Conservation (phyloP, 345 rosid genomes). For the Citrus medica region DNA sequence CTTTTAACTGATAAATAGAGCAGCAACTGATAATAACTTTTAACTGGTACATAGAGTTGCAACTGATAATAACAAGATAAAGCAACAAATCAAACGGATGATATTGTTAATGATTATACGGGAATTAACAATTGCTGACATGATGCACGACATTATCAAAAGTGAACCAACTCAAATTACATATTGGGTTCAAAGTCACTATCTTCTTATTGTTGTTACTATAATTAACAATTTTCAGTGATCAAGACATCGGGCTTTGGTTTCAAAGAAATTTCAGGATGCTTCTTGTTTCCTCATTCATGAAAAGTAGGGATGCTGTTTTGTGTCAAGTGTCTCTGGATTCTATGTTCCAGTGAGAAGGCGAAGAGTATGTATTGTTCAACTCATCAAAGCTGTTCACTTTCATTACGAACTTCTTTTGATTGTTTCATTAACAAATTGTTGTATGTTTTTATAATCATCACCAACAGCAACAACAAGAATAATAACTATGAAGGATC, state of each 20-base stretch:
- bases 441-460: neutral
- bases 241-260: neutral
- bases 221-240: neutral
- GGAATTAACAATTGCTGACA: neutral
- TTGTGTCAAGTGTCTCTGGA: neutral
- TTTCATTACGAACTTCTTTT: neutral
- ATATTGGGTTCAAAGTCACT: neutral
- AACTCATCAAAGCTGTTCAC: neutral
- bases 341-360: neutral
- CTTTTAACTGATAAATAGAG: neutral
- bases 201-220: neutral
- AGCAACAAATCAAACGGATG: neutral
- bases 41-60: neutral
- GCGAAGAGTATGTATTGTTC: neutral
- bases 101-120: neutral
- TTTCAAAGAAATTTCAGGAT: neutral
- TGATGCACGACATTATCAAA: neutral
- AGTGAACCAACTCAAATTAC: neutral
- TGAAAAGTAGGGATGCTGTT: neutral
- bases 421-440: neutral
- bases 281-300: neutral
- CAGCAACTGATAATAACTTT: neutral
- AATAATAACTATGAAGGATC: neutral
- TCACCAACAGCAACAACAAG: neutral
- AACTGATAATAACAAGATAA: neutral